Base-by-base conservation (phyloP, 305 asterid species). In the Striga hermonthica region DNA sequence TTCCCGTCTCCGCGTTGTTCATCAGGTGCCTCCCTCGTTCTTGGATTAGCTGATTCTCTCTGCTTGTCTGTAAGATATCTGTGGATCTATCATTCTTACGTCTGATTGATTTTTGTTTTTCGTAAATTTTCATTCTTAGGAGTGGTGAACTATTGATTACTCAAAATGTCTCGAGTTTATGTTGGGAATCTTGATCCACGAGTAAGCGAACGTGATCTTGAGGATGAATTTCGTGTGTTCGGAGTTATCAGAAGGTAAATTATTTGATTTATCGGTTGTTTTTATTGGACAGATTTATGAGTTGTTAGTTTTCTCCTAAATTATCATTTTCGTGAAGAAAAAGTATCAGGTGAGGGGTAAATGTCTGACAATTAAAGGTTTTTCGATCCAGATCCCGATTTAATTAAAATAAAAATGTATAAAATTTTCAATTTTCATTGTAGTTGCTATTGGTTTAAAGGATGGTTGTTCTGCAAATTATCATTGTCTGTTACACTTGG, bases 131-230 rank as follows among this genome's bases (percentile, higher is more conserved):
- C 48, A 12, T 47, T 71, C 9, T 28, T 48, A 49, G 63, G 59
- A 48, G 14, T 64, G 72, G 39, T 70, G 31, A 22, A 22, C 31
- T 22, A 22, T 22, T 22, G 31, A 22, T 22, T 22, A 22, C 31
- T 77, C 74, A 80, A 82, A 86, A 90, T 90, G 97, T 83, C 97
- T 4, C 74, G 95, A 12, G 93, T 90, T 59, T 90, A 88, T 31
- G 80, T 90, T 45, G 97, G 97, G n/a, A 90, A 88, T 66, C 80
- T 90, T 74, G 96, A 90, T 74, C 89, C 96, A 3, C 87, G 96
- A 15, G 97, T 88, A 60, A 69, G 85, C 57, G 97, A 90, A 73
- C 87, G 97, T 22, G 97, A 90, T 9, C 91, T 90, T 3, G 97
- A 90, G 79, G 97, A 90, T 75, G 97, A 84, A 76, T 90, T 86